Conservation (phyloP, 495 filamentous ascomycete species). For the Aspergillus coremiiformis region DNA sequence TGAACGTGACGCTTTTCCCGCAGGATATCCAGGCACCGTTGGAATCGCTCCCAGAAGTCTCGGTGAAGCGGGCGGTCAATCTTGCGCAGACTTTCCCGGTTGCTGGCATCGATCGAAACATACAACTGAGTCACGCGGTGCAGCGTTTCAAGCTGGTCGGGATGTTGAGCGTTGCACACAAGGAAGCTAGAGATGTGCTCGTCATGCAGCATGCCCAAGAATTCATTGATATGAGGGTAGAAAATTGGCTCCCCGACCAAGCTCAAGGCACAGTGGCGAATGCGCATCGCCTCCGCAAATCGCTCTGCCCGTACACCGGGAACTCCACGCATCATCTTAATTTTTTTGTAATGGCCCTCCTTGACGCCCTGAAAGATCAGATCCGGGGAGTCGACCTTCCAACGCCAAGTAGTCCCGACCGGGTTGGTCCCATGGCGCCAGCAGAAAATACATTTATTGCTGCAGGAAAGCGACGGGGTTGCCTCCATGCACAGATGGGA, state of each 20-base stretch:
- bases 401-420: slow-evolving; percentile 92
- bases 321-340: slow-evolving; percentile 91
- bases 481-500: slow-evolving; percentile 98
- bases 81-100: slow-evolving; percentile 74
- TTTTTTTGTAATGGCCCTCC: slow-evolving; percentile 89
- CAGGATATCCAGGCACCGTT: slow-evolving; percentile 81
- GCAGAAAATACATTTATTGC: slow-evolving; percentile 98
- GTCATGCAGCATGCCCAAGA: slow-evolving; percentile 69
- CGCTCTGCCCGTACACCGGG: slow-evolving; percentile 87
- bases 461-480: slow-evolving; percentile 89
- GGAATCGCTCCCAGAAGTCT: slow-evolving; percentile 96
- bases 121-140: slow-evolving; percentile 87
- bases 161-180: slow-evolving; percentile 97
- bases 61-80: slow-evolving; percentile 90
- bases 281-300: slow-evolving; percentile 86
- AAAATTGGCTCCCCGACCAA: slow-evolving; percentile 96
- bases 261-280: slow-evolving; percentile 83
- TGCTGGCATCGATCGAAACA: slow-evolving; percentile 89
- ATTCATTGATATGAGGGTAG: slow-evolving; percentile 94
- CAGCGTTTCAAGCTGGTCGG: slow-evolving; percentile 76
- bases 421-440: slow-evolving; percentile 98
- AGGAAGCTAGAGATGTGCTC: slow-evolving; percentile 90
- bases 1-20: slow-evolving; percentile 71
- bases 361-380: slow-evolving; percentile 85
- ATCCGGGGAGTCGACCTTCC: slow-evolving; percentile 86